Percentiles rank a stretch among this genome's conserved stretches.
Evolutionary conservation across 2,329 filamentous ascomycete species (phyloP).

Genomic region (Arthrinium phaeospermum): DNA sequence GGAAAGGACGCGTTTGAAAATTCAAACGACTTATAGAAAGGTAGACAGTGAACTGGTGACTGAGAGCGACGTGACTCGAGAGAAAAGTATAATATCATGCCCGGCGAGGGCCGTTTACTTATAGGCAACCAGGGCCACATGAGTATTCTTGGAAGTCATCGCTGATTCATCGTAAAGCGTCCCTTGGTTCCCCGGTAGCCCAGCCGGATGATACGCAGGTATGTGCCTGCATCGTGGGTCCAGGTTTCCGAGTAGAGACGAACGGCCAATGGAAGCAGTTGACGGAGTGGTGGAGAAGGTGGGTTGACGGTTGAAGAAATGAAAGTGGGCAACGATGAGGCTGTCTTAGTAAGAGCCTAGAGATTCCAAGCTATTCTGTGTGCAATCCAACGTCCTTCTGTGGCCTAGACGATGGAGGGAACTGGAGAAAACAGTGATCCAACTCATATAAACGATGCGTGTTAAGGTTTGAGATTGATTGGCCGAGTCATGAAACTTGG

Average conservation of each 20-base stretch:
- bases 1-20: slow-evolving; percentile 24
- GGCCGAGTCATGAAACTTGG: not conserved
- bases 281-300: not conserved
- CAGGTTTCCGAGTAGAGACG: not conserved
- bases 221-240: slow-evolving; percentile 1
- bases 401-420: not conserved
- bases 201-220: not conserved
- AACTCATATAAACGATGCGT: not conserved
- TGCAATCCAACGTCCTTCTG: not conserved
- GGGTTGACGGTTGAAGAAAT: not conserved
- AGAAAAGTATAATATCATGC: not conserved
- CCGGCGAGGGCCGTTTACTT: not conserved
- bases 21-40: slow-evolving; percentile 25
- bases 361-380: not conserved
- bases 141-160: not conserved
- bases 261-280: not conserved
- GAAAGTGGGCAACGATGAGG: not conserved
- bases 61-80: not conserved
- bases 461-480: slow-evolving; percentile 6
- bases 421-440: not conserved
- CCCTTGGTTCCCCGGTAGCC: not conserved
- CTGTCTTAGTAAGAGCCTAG: not conserved
- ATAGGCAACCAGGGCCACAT: not conserved
- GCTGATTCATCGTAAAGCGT: not conserved
- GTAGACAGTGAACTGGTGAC: slow-evolving; percentile 11